Base-by-base conservation (phyloP, 2,329 filamentous ascomycete genomes). In the Diaporthe citri region DNA sequence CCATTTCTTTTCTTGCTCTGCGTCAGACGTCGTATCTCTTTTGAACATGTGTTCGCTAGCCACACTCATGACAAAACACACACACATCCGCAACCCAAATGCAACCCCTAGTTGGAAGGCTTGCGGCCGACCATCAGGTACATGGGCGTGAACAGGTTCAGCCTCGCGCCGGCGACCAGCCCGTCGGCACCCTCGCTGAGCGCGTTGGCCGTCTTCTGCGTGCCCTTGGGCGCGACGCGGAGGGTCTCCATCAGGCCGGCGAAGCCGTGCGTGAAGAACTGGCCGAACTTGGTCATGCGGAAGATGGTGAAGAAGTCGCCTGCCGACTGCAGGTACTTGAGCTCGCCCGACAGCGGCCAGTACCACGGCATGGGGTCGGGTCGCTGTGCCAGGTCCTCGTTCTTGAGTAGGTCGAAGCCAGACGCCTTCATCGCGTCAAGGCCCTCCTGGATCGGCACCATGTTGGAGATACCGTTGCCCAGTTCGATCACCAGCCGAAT, bases 81-180 rank as follows among this genome's bases (percentile, higher is more conserved):
- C 51, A 17, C 36, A n/a, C 48, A 31, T 28, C 28, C 41, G 6
- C 59, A 28, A 10, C 36, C 34, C 25, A 17, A 28, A 46, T 22
- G 28, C n/a, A 20, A 70, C 79, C 20, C 39, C 20, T 82, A 85
- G 78, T 86, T 82, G 70, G 80, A 80, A 5, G 96, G 95, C 89
- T 98, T 98, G 86, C 94, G 92, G 76, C 92, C 96, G 75, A 98
- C 91, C 95, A 98, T 98, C 82, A 98, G 88, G 87, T 98, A 98
- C 96, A 98, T 98, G 74, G 96, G 96, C 1, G 96, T 98, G 86
- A 98, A 98, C n/a, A 98, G 90, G 84, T 97, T 94, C 87, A 96
- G 89, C 83, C 92, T 91, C 48, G 92, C 96, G 85, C 96, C 96
- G 64, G 94, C 95, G 31, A 98, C 96, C 70, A 98, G 88, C 80